Evolutionary conservation across 1,139 yeast species (phyloP), one percentile per base, ranked within the genome.

Genomic region (Nakaseomyces nivariensis): DNA sequence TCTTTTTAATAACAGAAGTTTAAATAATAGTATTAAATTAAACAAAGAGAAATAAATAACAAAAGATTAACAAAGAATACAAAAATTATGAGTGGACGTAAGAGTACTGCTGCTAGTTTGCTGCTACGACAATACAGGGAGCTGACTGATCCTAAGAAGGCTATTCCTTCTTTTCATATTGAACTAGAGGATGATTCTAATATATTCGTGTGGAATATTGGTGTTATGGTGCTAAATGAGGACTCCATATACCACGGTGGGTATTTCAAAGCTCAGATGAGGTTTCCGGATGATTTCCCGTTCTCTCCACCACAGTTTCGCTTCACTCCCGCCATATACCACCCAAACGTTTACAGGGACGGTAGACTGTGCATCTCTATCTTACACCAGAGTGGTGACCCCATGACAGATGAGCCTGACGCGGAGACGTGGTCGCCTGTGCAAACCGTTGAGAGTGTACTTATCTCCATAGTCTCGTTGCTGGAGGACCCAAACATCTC

Each of bases 401-500:
- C 87, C 36, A 84, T 92, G 48, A 78, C 86, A 43, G 96, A 88
- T 58, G 96, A 89, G 66, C 95, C 90, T 4, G 96, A 88, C 60
- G 82, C 84, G 53, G 97, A 85, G 67, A 85, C 90, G 26, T 90
- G 97, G 97, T 81, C 92, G 43, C 97, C 97, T 0, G 97, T 95
- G 3, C 97, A 90, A 70, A 84, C 95, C 11, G 97, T 88, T 8
- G 97, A 90, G 68, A 76, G 87, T 41, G 96, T 90, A 9, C 77
- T 90, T 61, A 85, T 90, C 54, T 85, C 95, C 46, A 90, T 90
- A 59, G 86, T 90, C 37, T 87, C 96, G 5, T 75, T 90, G 52
- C 76, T 90, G 60, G 95, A 89, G 63, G 97, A 90, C 68, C 97
- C 97, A 49, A 90, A 90, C 68, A 87, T 84, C 49, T 79, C 82